Base-by-base conservation (phyloP, 768 basidiomycete genomes). In the Tylopilus balloui region DNA sequence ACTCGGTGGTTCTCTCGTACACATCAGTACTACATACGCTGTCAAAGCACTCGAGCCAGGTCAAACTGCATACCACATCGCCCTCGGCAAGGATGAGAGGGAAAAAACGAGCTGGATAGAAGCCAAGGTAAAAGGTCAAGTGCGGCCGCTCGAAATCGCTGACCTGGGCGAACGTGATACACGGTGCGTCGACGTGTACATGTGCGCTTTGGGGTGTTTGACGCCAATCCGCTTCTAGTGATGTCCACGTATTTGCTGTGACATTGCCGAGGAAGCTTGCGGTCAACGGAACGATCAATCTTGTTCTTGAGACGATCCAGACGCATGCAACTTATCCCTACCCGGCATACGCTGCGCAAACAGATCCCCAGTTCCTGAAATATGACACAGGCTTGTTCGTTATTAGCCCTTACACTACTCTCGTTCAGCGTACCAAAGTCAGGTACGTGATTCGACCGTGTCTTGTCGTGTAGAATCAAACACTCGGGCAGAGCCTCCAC, bases 1-100 rank as follows among this genome's bases (percentile, higher is more conserved):
- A 59, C 86, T 96, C 20, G 92, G 87, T 29, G 94, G 94, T 44
- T 78, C 93, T 17, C 77, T 91, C 20, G 86, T 92, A 48, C 84
- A 87, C 72, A 81, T 93, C 74, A 88, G 83, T 46, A 95, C 93
- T 39, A 88, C 91, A 41, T 96, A 86, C 69, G 83, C 87, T 17
- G 80, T 92, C 64, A 88, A 81, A 63, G 80, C 88, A 31, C 76
- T 86, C 37, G 75, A 80, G 54, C 72, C 79, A 51, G 77, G 72
- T 28, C 76, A 82, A 17, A 75, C 74, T 27, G 72, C 76, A 39
- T 92, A 92, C 63, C 80, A 83, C 42, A 66, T 92, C 56, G 80
- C 84, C 14, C 72, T 92, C 24, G 74, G 79, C 10, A 73, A 76
- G 56, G 72, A 75, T 23, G 88, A 92, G 56, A 78, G 75, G 50